Evolutionary conservation across 1,139 yeast species (phyloP), one percentile per base, ranked within the genome.

Genomic region (Saccharomyces hybrid): DNA sequence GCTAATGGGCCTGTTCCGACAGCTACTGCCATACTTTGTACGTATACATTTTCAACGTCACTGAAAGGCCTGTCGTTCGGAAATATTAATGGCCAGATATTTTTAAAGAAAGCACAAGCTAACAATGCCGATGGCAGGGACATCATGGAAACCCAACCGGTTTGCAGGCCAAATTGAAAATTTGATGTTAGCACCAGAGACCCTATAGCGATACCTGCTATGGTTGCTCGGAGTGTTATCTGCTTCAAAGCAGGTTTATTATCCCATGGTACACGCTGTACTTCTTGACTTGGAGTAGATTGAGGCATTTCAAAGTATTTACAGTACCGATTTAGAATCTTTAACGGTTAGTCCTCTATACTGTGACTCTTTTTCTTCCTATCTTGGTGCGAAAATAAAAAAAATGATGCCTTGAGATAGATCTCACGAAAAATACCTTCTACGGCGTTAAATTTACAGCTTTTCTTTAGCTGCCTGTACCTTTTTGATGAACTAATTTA

Each of bases 81-180:
- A 28, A 54, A 57, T 3, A 68, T 52, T 51, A 59, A 58, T 54
- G 69, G 74, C 63, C 64, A 80, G 46, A 75, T 78, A 61, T 49
- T 71, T 58, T 53, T 81, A 76, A 91, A 93, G 26, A 86, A 74
- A 0, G 97, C 88, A 70, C 83, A 91, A 0, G 95, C 97, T 25
- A 93, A 71, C 52, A 93, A 72, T 0, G 98, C 97, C 5, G 97
- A 86, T 0, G 99, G 98, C 54, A 93, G 75, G n/a, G 96, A 87
- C 99, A 93, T 93, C 99, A 93, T 93, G 7, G 97, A 89, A 1
- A 93, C 97, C 99, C 99, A 93, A 1, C 99, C 99, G 0, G 97
- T 91, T 67, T 93, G 99, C 30, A 93, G 75, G 1, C 99, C 99
- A 70, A 93, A 93, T 67, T 91, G 98, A 73, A 93, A 93, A 69